Base-by-base conservation (phyloP, 495 filamentous ascomycete species). In the Penicillium verhagenii region DNA sequence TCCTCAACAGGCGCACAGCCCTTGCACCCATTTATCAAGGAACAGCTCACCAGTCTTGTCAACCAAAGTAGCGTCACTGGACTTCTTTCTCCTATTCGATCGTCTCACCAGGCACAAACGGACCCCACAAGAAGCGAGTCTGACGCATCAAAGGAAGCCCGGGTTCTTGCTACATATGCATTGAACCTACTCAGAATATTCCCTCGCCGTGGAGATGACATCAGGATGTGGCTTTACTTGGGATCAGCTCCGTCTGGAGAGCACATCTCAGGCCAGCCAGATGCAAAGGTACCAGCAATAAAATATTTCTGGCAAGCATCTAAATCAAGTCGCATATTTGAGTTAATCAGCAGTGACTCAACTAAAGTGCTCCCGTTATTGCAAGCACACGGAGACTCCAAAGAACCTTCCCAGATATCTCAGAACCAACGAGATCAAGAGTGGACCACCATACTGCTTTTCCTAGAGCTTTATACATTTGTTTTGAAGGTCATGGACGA, bases 381-480 rank as follows among this genome's bases (percentile, higher is more conserved):
- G 42, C 80, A 81, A 54, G 66, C 73, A 9, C 54, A 53, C 1
- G 42, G 66, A 26, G 63, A 69, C 5, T 38, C 60, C 20, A 60
- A 50, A 24, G 65, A 60, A 26, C 21, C 47, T 33, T 19, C 55
- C 49, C 18, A 56, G 25, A 52, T 65, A 35, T 51, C 62, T 7
- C 60, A 63, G 35, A 49, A 69, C 29, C 67, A 70, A 3, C 71
- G 75, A 50, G 83, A 86, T 39, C 82, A 86, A 53, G 89, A 97
- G 66, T 97, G 95, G 95, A 85, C 86, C 13, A 86, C 93, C 2
- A 83, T 96, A 29, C 77, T 97, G 0, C 79, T 97, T 1, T 99
- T 97, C 64, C 78, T 99, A 23, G 94, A 97, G 61, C 81, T 97
- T 10, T 99, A 96, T 68, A 90, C 86, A 11, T 97, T 97, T 65